Percentiles rank a stretch among this genome's conserved stretches.
These are phyloP conservation scores for Gossypium longicalyx DNA, from an alignment of 345 rosid genomes.

Conservation along the genomic window DNA sequence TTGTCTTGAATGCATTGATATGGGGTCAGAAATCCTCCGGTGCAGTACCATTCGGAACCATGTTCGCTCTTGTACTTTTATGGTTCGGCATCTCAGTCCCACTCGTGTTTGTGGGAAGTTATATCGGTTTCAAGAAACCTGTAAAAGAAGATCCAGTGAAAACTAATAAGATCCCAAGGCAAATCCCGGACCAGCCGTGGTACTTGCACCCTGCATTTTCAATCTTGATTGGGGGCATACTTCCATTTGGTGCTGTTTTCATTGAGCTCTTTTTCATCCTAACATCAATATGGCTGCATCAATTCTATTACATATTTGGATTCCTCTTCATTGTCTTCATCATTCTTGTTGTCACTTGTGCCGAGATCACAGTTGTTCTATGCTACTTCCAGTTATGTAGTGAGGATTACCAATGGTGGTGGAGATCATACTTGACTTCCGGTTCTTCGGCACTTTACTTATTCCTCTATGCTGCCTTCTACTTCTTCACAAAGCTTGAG, in stretches of 20 bases:
- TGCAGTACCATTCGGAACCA: conserved; percentile 94
- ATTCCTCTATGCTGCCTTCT: conserved; percentile 79
- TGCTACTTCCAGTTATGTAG: conserved; percentile 95
- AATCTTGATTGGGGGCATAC: conserved; percentile 79
- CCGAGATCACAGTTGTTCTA: conserved; percentile 83
- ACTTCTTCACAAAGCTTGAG: conserved; percentile 88
- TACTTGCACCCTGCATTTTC: conserved; percentile 83
- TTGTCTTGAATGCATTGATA: conserved; percentile 70
- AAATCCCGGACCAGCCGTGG: conserved; percentile 78
- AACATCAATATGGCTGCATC: conserved; percentile 87
- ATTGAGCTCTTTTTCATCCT: conserved; percentile 93
- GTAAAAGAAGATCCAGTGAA: conserved; percentile 69
- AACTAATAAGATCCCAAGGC: conserved; percentile 89
- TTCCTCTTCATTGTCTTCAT: conserved; percentile 81
- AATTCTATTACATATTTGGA: conserved; percentile 91
- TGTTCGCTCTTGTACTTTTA: conserved; percentile 72
- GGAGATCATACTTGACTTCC: conserved; percentile 89
- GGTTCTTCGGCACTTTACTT: conserved; percentile 89
- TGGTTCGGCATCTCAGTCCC: conserved; percentile 98
- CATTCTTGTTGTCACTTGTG: conserved; percentile 75
- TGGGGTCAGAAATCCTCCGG: conserved; percentile 97
- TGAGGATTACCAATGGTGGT: conserved; percentile 97
- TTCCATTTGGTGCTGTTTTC: conserved; percentile 32
- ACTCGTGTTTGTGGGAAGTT: conserved; percentile 67
- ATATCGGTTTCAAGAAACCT: conserved; percentile 71